Conservation (phyloP, 495 filamentous ascomycete genomes). For the Neurospora sp. region DNA sequence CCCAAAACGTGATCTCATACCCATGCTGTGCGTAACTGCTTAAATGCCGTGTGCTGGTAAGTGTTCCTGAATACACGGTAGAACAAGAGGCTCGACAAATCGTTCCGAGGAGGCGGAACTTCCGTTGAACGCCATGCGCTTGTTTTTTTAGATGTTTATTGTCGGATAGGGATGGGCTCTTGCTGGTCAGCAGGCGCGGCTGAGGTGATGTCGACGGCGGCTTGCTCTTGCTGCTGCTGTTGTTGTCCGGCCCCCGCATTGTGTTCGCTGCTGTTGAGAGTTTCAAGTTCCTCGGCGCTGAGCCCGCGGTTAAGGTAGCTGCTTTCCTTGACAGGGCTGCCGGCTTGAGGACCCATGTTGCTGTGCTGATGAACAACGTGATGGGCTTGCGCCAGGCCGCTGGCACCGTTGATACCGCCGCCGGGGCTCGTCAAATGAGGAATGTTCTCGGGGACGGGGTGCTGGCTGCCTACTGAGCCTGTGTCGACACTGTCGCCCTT, state of each 20-base stretch:
- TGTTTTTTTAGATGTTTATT: slow-evolving; percentile 18
- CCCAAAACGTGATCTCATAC: not conserved
- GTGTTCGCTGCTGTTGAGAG: slow-evolving; percentile 17
- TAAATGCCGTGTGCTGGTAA: not conserved
- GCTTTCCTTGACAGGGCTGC: slow-evolving; percentile 79
- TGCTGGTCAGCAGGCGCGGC: slow-evolving; percentile 17
- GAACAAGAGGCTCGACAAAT: not conserved
- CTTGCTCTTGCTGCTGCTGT: slow-evolving; percentile 8
- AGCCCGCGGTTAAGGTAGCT: slow-evolving; percentile 71
- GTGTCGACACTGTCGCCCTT: slow-evolving; percentile 92
- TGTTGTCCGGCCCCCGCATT: slow-evolving; percentile 5
- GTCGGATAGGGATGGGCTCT: slow-evolving; percentile 57
- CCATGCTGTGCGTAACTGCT: not conserved
- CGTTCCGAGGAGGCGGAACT: not conserved
- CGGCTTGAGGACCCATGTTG: slow-evolving; percentile 46
- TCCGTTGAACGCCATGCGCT: not conserved
- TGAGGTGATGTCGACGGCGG: slow-evolving; percentile 6
- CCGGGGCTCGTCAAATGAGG: slow-evolving; percentile 73
- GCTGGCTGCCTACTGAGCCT: slow-evolving; percentile 84
- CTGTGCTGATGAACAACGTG: slow-evolving; percentile 27
- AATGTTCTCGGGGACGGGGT: slow-evolving; percentile 93
- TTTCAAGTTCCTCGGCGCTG: slow-evolving; percentile 57
- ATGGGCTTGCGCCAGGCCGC: slow-evolving; percentile 30
- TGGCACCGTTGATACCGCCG: slow-evolving; percentile 34
- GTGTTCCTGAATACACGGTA: not conserved